Evolutionary conservation across 768 basidiomycete species (phyloP).

Genomic region (Mycena haematopus): DNA sequence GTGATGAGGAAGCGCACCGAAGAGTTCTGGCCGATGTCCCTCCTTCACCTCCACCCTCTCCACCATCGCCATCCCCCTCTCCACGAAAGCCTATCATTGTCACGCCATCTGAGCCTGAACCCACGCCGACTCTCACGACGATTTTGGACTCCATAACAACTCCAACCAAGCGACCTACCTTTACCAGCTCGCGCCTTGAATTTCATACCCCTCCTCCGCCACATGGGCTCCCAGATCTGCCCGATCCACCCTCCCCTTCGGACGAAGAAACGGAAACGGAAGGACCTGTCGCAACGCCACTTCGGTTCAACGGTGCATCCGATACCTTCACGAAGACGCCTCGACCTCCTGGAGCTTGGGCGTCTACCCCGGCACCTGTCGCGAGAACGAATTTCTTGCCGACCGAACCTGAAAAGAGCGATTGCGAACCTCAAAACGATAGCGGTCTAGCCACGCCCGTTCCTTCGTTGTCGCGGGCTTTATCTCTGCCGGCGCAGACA

Average conservation of each 20-base stretch:
- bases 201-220: conserved; percentile 72
- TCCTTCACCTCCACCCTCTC: conserved; percentile 40
- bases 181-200: conserved; percentile 50
- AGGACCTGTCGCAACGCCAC: conserved; percentile 31
- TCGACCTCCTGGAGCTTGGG: conserved; percentile 51
- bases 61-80: conserved; percentile 39
- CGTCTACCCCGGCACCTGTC: conserved; percentile 35
- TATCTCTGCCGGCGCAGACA: conserved; percentile 56
- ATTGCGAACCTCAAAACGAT: conserved; percentile 36
- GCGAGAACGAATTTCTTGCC: conserved; percentile 30
- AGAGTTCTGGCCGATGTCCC: conserved; percentile 26
- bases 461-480: conserved; percentile 56
- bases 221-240: conserved; percentile 66
- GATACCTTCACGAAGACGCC: conserved; percentile 49
- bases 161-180: conserved; percentile 52
- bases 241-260: conserved; percentile 64
- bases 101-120: conserved; percentile 7
- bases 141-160: conserved; percentile 40
- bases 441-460: conserved; percentile 54
- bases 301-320: conserved; percentile 24
- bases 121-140: neutral
- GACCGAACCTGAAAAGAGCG: conserved; percentile 30
- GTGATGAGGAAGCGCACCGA: conserved; percentile 21
- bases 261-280: conserved; percentile 50
- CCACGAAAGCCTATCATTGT: conserved; percentile 32